Base-by-base conservation (phyloP, 164 flowering plant species). In the Taxillus chinensis region DNA sequence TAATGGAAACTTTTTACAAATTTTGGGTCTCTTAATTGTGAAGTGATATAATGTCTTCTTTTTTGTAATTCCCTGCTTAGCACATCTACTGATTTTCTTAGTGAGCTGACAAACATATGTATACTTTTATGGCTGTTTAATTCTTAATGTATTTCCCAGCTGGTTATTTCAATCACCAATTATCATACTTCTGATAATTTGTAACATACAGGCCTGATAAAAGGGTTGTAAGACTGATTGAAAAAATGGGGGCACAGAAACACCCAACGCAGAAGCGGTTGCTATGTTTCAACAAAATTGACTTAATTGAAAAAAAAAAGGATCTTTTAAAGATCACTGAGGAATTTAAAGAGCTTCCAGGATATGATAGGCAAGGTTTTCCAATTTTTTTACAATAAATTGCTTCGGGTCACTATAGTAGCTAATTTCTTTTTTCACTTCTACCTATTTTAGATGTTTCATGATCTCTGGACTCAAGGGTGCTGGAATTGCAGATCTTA, bases 401-500 rank as follows among this genome's bases (percentile, higher is more conserved):
- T 55, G 7, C 14, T 14, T 54, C 45, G 40, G 27, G 27, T 60
- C 10, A 43, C 55, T 8, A 41, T 53, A 16, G 48, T 62, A 53
- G 53, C 56, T 66, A 7, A 53, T 45, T 42, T 12, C n/a, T 55
- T 73, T 7, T 42, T 70, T 38, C 39, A 42, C 45, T 5, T 50
- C 57, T 65, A 14, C 65, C 3, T 61, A 14, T 66, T 72, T 39
- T 63, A 93, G 97, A 80, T 71, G 70, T 68, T 95, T 89, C 78
- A 86, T 87, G 96, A 83, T 89, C 49, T 91, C 99, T 3, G 97
- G 96, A 65, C 78, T 95, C 64, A 91, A 87, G 79, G 99, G 99
- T 62, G 77, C 86, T 61, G 99, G 99, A 67, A 90, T 95, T 11
- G 85, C 85, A 76, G 89, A 86, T 71, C 92, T 95, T 57, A 64